Percentiles rank a stretch among this genome's conserved stretches.
Conservation (phyloP, 2,329 filamentous ascomycete species). For the Fusarium compactum region DNA sequence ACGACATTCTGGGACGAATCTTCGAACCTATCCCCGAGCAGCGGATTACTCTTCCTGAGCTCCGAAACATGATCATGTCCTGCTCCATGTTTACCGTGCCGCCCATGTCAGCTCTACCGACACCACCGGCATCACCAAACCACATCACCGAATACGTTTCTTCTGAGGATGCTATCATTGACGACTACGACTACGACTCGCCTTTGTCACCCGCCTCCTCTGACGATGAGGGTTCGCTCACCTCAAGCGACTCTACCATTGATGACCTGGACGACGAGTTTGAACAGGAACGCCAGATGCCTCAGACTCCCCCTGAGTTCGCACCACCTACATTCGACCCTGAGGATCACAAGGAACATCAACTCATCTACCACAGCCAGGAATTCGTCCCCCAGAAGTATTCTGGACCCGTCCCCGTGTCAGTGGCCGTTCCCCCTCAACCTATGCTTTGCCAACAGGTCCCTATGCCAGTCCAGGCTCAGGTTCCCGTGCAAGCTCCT, state of each 20-base stretch:
- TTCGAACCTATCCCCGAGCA: slow-evolving; percentile 88
- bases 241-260: slow-evolving; percentile 65
- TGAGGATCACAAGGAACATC: slow-evolving; percentile 58
- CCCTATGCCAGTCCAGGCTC: slow-evolving; percentile 50
- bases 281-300: slow-evolving; percentile 57
- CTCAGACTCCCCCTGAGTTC: slow-evolving; percentile 56
- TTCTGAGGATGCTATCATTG: slow-evolving; percentile 60
- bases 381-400: slow-evolving; percentile 63
- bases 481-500: slow-evolving; percentile 53
- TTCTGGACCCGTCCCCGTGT: slow-evolving; percentile 53
- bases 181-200: slow-evolving; percentile 59
- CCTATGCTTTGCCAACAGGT: slow-evolving; percentile 51
- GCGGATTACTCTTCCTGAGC: slow-evolving; percentile 83
- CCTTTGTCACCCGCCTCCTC: slow-evolving; percentile 66
- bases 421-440: slow-evolving; percentile 44
- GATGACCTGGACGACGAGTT: slow-evolving; percentile 65
- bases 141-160: slow-evolving; percentile 60
- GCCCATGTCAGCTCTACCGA: slow-evolving; percentile 50
- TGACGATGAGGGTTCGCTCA: slow-evolving; percentile 68
- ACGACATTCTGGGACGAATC: slow-evolving; percentile 86
- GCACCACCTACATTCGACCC: slow-evolving; percentile 59
- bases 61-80: slow-evolving; percentile 79
- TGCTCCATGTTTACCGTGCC: slow-evolving; percentile 79
- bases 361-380: slow-evolving; percentile 56
- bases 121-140: slow-evolving; percentile 59